These are phyloP conservation scores for Lichenothelia convexa DNA, from an alignment of 495 filamentous ascomycete species.

Conservation along the genomic window DNA sequence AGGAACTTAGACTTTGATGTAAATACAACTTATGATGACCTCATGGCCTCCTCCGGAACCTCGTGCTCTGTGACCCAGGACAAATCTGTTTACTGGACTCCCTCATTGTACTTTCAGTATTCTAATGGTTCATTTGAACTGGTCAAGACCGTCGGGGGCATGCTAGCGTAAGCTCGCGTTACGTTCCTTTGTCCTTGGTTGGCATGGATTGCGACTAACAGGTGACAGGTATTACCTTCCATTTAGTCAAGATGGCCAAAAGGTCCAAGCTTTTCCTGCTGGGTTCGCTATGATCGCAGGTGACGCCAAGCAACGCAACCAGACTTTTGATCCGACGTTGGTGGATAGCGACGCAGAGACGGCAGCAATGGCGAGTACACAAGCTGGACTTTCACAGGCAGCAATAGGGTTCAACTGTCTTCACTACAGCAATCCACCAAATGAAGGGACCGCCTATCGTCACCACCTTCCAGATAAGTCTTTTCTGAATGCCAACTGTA, in stretches of 20 bases:
- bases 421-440: slow-evolving; percentile 37
- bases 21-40: slow-evolving; percentile 21
- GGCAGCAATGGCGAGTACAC: slow-evolving; percentile 28
- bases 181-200: too few relatives aligned
- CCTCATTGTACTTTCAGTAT: slow-evolving; percentile 37
- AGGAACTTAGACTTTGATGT: slow-evolving; percentile 32
- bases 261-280: slow-evolving; percentile 57
- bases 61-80: slow-evolving; percentile 41
- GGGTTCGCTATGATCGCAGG: slow-evolving; percentile 80
- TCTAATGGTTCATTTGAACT: slow-evolving; percentile 35
- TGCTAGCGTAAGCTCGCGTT: slow-evolving; percentile 33
- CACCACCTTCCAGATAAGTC: slow-evolving; percentile 65
- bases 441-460: slow-evolving; percentile 59
- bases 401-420: slow-evolving; percentile 88
- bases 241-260: slow-evolving; percentile 32
- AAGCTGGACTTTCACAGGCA: slow-evolving; percentile 53
- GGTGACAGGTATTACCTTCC: slow-evolving; percentile 47
- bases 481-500: slow-evolving; percentile 58
- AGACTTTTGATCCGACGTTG: slow-evolving; percentile 56
- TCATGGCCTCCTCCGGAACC: slow-evolving; percentile 33
- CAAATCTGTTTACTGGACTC: slow-evolving; percentile 46
- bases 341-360: slow-evolving; percentile 34
- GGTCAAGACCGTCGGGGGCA: slow-evolving; percentile 36
- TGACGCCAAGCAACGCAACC: slow-evolving; percentile 47
- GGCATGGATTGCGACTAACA: not conserved